Base-by-base conservation (phyloP, 2,329 filamentous ascomycete genomes). In the Sphaerostilbella broomeana region DNA sequence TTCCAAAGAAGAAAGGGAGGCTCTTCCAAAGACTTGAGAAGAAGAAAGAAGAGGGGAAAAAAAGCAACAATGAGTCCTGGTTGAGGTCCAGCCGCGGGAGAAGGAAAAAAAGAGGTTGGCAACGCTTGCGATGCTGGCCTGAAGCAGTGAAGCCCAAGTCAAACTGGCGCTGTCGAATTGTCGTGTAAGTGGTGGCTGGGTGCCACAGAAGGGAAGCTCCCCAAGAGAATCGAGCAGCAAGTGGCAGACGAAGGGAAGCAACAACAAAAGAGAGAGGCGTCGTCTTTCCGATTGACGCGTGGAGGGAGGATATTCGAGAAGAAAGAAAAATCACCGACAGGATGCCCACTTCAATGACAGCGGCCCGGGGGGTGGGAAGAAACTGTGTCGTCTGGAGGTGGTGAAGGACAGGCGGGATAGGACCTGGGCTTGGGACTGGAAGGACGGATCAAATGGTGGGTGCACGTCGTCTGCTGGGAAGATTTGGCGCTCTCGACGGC, bases 131-230 rank as follows among this genome's bases (percentile, higher is more conserved):
- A 12, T 8, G 3, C 12, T 8, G 22, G 12, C 22, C 12, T 25
- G 22, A 12, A 25, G 12, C 2, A 13, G 28, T 31, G 28, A 31
- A 31, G 27, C 15, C 35, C 31, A 24, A 26, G 21, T 42, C 35
- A 38, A 38, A n/a, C 36, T 42, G 27, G 29, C 33, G 40, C 40
- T 29, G 35, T 35, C 35, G 38, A n/a, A n/a, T n/a, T 21, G 12
- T 27, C 16, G 35, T 42, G 17, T 34, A 42, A 38, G 9, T 21
- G n/a, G 36, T 30, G 22, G 26, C 25, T 36, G 32, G 16, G 26
- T 15, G 26, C 12, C 19, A 36, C 33, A 18, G 33, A n/a, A n/a
- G n/a, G n/a, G n/a, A n/a, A n/a, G n/a, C n/a, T n/a, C n/a, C n/a
- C n/a, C 15, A 36, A 6, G 11, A 34, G 12, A 21, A 24, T 21